These are phyloP conservation scores for Pontederia paniculata DNA, from an alignment of 176 grass and related monocot species.

Conservation along the genomic window DNA sequence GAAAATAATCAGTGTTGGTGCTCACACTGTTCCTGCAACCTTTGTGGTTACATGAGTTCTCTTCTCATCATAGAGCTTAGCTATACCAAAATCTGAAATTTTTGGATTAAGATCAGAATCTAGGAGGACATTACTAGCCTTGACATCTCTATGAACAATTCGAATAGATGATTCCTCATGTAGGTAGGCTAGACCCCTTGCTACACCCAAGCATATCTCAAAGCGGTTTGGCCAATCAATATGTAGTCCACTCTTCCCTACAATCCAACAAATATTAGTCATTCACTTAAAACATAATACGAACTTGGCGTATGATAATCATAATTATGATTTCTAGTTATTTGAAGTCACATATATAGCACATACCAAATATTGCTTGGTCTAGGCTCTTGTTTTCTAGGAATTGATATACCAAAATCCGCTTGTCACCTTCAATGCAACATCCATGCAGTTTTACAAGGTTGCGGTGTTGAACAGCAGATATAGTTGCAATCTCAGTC, in stretches of 20 bases:
- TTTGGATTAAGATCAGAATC: constrained; percentile 63
- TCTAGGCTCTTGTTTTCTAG: constrained; percentile 38
- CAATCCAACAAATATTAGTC: constrained; percentile 9
- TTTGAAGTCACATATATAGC: too few species aligned
- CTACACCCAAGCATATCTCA: constrained; percentile 74
- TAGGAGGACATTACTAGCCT: constrained; percentile 76
- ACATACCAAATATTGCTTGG: not conserved
- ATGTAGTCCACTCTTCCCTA: constrained; percentile 34
- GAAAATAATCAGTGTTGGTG: not conserved
- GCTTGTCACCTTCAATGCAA: constrained; percentile 30
- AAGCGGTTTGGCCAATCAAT: constrained; percentile 63
- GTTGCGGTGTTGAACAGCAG: constrained; percentile 29
- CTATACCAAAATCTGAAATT: constrained; percentile 84
- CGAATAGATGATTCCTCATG: constrained; percentile 75
- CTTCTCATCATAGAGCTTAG: constrained; percentile 80
- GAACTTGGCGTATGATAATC: not conserved
- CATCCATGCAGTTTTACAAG: constrained; percentile 35
- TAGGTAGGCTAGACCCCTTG: constrained; percentile 59
- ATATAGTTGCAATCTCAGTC: constrained; percentile 39
- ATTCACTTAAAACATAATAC: not conserved
- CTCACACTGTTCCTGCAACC: constrained; percentile 89
- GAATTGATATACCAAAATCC: constrained; percentile 41
- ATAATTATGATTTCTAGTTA: not conserved
- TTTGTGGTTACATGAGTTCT: constrained; percentile 83
- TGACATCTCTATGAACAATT: constrained; percentile 81